Conservation (phyloP, 306 rosid genomes). For the Dryas drummondii region DNA sequence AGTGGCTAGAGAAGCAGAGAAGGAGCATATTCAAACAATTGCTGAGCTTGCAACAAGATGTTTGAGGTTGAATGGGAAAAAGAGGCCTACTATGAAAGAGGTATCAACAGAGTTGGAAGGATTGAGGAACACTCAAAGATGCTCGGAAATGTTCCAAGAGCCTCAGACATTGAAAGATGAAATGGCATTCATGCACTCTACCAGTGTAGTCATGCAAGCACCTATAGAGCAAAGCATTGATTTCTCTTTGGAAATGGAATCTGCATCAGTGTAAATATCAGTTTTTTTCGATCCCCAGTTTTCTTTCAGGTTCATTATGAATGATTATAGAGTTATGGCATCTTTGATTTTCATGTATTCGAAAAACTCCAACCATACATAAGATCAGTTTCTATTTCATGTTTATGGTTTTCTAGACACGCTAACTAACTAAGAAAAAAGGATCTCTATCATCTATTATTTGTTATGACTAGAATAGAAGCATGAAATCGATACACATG, state of each 20-base stretch:
- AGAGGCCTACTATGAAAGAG: conserved; percentile 61
- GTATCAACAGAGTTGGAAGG: conserved; percentile 50
- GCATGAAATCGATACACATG: too few species aligned
- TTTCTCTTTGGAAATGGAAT: conserved; percentile 28
- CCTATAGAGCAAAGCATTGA: conserved; percentile 28
- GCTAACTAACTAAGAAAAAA: too few species aligned
- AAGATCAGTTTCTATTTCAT: too few species aligned
- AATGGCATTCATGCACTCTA: too few species aligned
- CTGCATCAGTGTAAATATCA: conserved; percentile 16
- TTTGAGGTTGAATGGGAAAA: conserved; percentile 48
- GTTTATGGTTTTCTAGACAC: too few species aligned
- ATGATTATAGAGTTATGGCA: too few species aligned
- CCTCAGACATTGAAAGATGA: too few species aligned
- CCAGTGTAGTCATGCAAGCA: conserved; percentile 1
- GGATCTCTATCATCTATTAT: too few species aligned
- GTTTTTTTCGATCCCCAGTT: background rate
- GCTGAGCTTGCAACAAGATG: conserved; percentile 53
- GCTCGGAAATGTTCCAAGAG: background rate
- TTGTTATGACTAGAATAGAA: too few species aligned
- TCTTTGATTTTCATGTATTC: too few species aligned
- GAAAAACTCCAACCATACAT: too few species aligned
- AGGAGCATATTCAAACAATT: conserved; percentile 33
- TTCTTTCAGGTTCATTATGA: background rate
- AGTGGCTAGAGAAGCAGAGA: conserved; percentile 34
- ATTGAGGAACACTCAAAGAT: conserved; percentile 35